Base-by-base conservation (phyloP, 768 basidiomycete species). In the Tremella yokohamensis region DNA sequence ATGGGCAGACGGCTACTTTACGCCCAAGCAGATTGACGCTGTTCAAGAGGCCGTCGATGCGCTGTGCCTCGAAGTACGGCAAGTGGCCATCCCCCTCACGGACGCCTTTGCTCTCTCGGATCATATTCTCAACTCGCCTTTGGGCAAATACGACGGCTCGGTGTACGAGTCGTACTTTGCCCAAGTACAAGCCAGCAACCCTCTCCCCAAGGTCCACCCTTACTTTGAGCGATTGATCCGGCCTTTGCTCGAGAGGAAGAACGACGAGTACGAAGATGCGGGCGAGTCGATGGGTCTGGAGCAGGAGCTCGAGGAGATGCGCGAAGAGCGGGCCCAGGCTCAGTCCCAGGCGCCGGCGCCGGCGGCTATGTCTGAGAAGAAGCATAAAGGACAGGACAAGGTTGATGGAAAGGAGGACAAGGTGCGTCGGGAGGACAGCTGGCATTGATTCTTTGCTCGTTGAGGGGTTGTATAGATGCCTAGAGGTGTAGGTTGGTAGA, bases 151-250 rank as follows among this genome's bases (percentile, higher is more conserved):
- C 66, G 77, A 78, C 60, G 79, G 79, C 18, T 68, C 78, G 49
- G 70, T 80, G 38, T 80, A 80, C 76, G 73, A 77, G 40, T 72
- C 73, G 25, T 80, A 80, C 70, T 79, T 79, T 61, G 70, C 78
- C 57, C 78, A 77, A 53, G 74, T 80, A 37, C 74, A 76, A 57
- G 76, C 75, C 13, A 63, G 74, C 42, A 80, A 80, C 67, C 79
- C 79, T 18, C 62, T 72, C 52, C 72, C 72, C n/a, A 73, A 75
- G 51, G 76, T 72, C 15, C 78, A 78, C 60, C 79, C 79, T 1
- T 80, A 80, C 72, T 79, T 80, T 56, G 75, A 77, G 18, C 65
- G 78, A n/a, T 67, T 79, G 40, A 80, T 80, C 75, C 75, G 75
- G 62, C 79, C 79, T 2, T 60, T 80, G 29, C 68, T 80, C 48